Base-by-base conservation (phyloP, 2,329 filamentous ascomycete genomes). In the Thelonectria olida region DNA sequence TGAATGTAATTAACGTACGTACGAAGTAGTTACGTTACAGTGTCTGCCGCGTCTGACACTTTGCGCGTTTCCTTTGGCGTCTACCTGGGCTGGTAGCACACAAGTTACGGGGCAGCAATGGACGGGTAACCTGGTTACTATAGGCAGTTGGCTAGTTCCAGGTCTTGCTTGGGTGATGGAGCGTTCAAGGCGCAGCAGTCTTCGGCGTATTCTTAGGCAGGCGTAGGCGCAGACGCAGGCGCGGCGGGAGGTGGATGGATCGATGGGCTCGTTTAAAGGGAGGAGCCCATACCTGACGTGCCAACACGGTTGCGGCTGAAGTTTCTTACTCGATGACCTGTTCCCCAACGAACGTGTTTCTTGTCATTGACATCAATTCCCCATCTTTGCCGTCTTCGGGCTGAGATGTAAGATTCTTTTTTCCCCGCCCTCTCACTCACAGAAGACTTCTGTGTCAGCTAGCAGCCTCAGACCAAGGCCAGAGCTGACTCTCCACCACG, bases 401-500 rank as follows among this genome's bases (percentile, higher is more conserved):
- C 52, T 61, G 58, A 61, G 52, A 61, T 61, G 58, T 61, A 54
- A 61, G 47, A 48, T 41, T 50, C 28, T 25, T 50, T 47, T 23
- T 28, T 23, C 47, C 23, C 23, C 51, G 47, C 39, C 54, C 52
- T 52, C 47, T 42, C 51, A 31, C n/a, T n/a, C 47, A 23, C 31
- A 34, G 31, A 13, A 51, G 17, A 52, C 45, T 42, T 47, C 31
- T 47, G 27, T 50, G 44, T 48, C 54, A 50, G 45, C 31, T 15
- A 34, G n/a, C n/a, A n/a, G n/a, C 44, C 31, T 41, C 25, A 34
- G 42, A 54, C 42, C 42, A 55, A 56, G 54, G n/a, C 38, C 54
- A 56, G 44, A 36, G 41, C 45, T 27, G n/a, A 38, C n/a, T 47
- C 36, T 41, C 52, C 39, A 52, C 58, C 22, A 39, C 38, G 50